Evolutionary conservation across 306 rosid species (phyloP).

Genomic region (apple (Malus domestica)): DNA sequence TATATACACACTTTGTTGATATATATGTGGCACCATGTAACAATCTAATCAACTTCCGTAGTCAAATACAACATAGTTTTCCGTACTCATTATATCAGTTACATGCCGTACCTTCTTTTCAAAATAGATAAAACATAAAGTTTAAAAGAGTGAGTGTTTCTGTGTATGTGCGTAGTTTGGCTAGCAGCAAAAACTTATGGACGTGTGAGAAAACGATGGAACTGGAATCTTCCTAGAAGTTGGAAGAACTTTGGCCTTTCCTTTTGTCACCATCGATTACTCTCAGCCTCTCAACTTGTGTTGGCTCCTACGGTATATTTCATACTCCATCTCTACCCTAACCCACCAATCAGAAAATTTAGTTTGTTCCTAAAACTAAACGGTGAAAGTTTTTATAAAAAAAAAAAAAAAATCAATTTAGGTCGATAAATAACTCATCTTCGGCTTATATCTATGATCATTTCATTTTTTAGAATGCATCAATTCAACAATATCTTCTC

Average conservation of each 20-base stretch:
- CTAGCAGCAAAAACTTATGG: neutral
- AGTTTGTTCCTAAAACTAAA: neutral
- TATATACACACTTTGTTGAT: too few species aligned
- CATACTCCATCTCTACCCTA: neutral
- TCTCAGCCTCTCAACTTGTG: neutral
- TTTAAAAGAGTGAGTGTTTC: neutral
- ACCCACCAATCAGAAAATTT: neutral
- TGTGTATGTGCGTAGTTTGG: neutral
- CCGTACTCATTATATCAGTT: neutral
- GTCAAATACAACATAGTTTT: neutral
- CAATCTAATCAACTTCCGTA: neutral
- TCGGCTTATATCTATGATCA: neutral
- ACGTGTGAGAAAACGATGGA: neutral
- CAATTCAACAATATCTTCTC: neutral
- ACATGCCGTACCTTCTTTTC: neutral
- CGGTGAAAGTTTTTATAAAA: neutral
- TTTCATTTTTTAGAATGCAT: too few species aligned
- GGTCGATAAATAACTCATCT: neutral
- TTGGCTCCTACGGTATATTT: neutral
- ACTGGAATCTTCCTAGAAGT: conserved; percentile 15
- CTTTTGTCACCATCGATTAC: neutral
- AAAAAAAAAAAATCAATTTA: too few species aligned
- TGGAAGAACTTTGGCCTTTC: neutral
- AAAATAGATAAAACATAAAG: too few species aligned
- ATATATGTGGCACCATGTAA: neutral